Base-by-base conservation (phyloP, 2,329 filamentous ascomycete genomes). In the Aspergillaceae sp. region DNA sequence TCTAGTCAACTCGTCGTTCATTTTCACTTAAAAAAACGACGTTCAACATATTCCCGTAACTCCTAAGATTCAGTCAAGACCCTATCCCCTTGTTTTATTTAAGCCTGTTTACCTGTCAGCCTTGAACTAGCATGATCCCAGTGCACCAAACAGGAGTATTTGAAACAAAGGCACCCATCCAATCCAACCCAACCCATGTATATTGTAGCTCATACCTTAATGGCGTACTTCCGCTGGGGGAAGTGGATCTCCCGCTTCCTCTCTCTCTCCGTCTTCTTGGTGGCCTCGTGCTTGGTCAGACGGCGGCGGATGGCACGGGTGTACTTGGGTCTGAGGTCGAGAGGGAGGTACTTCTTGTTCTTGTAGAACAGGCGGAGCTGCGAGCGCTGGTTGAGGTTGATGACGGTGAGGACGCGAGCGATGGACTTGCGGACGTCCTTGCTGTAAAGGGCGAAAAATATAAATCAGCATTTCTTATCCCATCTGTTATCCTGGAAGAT, bases 391-490 rank as follows among this genome's bases (percentile, higher is more conserved):
- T 94, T 97, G 76, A 89, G 86, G 83, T 97, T 98, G 84, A 98
- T 95, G 79, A 98, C 82, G 74, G 92, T 98, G 67, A 98, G 84
- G 76, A 96, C 87, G 71, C 91, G 90, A 70, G 92, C 94, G 76
- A 98, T 96, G 60, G 90, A 95, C 83, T 98, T 98, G 81, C 92
- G 90, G 73, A 98, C 82, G 74, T 98, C 94, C 80, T 95, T 88
- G 77, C 90, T 96, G 65, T 62, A 46, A 55, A 53, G 19, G 19
- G 19, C 19, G 19, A 53, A 55, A 50, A 51, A 50, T 43, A 30
- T 10, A 29, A 47, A 59, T 67, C 53, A 66, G 61, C 47, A 56
- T 51, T 51, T 44, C 29, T 47, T 42, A 19, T 19, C 19, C 19
- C 19, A 19, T 19, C 19, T 19, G 19, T 19, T 1, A 19, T 19